Conservation (phyloP, 2,329 filamentous ascomycete genomes). For the Cladophialophora psammophila region DNA sequence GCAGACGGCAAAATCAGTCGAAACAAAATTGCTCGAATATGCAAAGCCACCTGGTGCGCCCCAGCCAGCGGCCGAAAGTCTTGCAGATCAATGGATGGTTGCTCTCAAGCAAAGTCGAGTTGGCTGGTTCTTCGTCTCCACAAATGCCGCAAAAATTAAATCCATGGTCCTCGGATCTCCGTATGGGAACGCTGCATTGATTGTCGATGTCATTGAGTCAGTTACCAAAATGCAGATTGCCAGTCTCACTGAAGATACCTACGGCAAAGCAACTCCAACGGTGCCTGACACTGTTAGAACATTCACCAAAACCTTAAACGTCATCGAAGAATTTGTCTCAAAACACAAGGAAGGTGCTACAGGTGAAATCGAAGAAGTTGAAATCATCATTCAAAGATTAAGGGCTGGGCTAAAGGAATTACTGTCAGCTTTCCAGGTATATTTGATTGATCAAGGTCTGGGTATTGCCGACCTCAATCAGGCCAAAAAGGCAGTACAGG, state of each 20-base stretch:
- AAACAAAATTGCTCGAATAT: constrained; percentile 42
- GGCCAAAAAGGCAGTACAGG: constrained; percentile 69
- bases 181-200: constrained; percentile 71
- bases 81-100: constrained; percentile 25
- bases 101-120: constrained; percentile 47
- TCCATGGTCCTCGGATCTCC: constrained; percentile 76
- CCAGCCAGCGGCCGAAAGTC: constrained; percentile 12
- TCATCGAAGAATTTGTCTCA: constrained; percentile 73
- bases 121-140: constrained; percentile 73
- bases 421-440: constrained; percentile 75
- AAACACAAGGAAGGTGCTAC: constrained; percentile 60
- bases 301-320: constrained; percentile 72
- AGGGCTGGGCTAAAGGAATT: constrained; percentile 71
- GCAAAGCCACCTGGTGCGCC: constrained; percentile 25
- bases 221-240: constrained; percentile 73
- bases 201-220: constrained; percentile 75
- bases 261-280: constrained; percentile 84
- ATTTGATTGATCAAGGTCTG: constrained; percentile 73
- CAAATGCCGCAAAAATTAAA: constrained; percentile 70
- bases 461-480: constrained; percentile 73
- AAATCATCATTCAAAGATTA: constrained; percentile 70
- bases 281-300: constrained; percentile 76
- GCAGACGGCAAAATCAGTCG: constrained; percentile 43
- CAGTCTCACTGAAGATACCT: constrained; percentile 80
- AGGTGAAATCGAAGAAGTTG: constrained; percentile 64